Percentiles rank a stretch among this genome's conserved stretches.
phyloP scores from a whole-genome alignment of 2,329 filamentous ascomycete genomes.

The Basipetospora sp. region DNA sequence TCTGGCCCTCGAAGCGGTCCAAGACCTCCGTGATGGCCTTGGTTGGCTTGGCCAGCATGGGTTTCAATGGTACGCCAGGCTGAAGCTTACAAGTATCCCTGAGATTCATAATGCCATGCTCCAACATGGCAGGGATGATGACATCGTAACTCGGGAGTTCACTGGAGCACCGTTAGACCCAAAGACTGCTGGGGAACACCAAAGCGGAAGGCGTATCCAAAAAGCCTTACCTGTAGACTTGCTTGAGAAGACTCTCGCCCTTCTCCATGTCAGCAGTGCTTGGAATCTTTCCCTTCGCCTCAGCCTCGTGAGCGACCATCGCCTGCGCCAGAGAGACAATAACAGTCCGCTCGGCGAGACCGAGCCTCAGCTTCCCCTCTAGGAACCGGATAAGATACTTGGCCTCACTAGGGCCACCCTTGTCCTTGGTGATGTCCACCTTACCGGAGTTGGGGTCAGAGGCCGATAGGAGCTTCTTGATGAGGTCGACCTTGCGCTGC shows the following conservation, averaged over 20 bases:
- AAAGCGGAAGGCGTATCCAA: neutral
- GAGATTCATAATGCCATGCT: slow-evolving; percentile 72
- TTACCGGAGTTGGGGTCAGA: slow-evolving; percentile 67
- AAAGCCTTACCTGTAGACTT: slow-evolving; percentile 58
- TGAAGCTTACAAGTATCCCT: slow-evolving; percentile 77
- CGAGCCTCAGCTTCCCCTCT: slow-evolving; percentile 84
- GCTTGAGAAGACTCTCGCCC: slow-evolving; percentile 75
- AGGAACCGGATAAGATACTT: slow-evolving; percentile 88
- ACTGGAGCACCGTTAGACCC: too few species aligned
- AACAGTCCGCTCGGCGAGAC: slow-evolving; percentile 82
- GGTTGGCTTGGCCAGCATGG: slow-evolving; percentile 96
- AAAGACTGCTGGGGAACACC: too few species aligned
- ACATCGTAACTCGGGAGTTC: slow-evolving; percentile 91
- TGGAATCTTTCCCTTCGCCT: slow-evolving; percentile 53
- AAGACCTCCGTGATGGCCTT: slow-evolving; percentile 96
- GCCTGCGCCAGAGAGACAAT: slow-evolving; percentile 83
- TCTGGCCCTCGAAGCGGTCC: slow-evolving; percentile 87
- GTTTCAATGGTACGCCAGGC: slow-evolving; percentile 87
- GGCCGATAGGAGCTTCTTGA: slow-evolving; percentile 90
- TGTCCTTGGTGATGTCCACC: slow-evolving; percentile 80
- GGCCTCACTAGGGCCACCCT: slow-evolving; percentile 84
- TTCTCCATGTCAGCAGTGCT: slow-evolving; percentile 64
- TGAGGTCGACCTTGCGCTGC: slow-evolving; percentile 76
- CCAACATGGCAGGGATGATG: slow-evolving; percentile 77
- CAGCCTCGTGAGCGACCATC: slow-evolving; percentile 67